Evolutionary conservation across 805 yeast species (phyloP).

Genomic region (Kockiozyma suomiensis): DNA sequence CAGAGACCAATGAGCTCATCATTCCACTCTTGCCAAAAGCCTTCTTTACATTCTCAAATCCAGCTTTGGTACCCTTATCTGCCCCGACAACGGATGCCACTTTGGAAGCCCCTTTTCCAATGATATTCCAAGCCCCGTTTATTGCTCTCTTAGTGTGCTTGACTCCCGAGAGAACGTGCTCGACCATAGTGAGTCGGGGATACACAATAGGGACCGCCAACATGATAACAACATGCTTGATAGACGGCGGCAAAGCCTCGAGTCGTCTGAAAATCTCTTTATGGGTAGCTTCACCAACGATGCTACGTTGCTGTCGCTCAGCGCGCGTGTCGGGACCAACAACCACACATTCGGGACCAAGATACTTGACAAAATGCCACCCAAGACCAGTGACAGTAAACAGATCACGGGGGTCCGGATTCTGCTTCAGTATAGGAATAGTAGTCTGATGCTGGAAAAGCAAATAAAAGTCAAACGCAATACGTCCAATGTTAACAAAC

Average conservation of each 20-base stretch:
- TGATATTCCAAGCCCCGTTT: constrained; percentile 33
- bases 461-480: constrained; percentile 85
- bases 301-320: constrained; percentile 68
- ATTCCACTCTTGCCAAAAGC: constrained; percentile 45
- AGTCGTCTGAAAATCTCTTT: constrained; percentile 61
- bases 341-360: constrained; percentile 74
- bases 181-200: constrained; percentile 92
- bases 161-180: constrained; percentile 60
- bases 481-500: constrained; percentile 70
- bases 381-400: constrained; percentile 58
- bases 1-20: constrained; percentile 77
- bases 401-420: constrained; percentile 30
- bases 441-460: constrained; percentile 85
- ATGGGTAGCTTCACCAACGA: constrained; percentile 62
- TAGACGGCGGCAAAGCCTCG: constrained; percentile 56
- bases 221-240: constrained; percentile 78
- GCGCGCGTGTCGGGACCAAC: constrained; percentile 91
- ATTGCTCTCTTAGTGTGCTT: constrained; percentile 43
- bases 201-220: constrained; percentile 94
- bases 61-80: constrained; percentile 34
- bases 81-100: constrained; percentile 66
- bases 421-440: constrained; percentile 40
- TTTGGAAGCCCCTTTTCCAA: constrained; percentile 37
- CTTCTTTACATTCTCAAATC: constrained; percentile 41
- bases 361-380: constrained; percentile 69